phyloP scores from a whole-genome alignment of 2,329 filamentous ascomycete species.

The Aspergillus oerlinghausenensis region DNA sequence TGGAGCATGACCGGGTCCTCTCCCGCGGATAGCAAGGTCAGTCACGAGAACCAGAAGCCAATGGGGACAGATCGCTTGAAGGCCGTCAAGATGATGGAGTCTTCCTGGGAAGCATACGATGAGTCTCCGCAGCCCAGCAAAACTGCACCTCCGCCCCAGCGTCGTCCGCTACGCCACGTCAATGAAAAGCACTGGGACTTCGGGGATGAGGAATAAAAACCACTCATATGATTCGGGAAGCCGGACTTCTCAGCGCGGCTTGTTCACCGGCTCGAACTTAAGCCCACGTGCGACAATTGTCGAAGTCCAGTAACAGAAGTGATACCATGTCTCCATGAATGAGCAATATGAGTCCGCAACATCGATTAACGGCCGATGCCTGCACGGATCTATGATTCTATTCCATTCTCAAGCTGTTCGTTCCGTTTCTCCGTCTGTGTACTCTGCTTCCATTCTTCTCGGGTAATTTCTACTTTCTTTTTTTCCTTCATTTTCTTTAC shows the following conservation, averaged over 20 bases:
- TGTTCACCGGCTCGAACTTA: background rate
- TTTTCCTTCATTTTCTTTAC: background rate
- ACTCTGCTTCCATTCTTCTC: background rate
- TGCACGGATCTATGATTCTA: background rate
- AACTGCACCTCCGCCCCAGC: conserved; percentile 21
- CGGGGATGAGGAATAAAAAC: conserved; percentile 31
- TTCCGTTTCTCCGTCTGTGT: background rate
- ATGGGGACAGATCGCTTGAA: conserved; percentile 60
- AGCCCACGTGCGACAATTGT: background rate
- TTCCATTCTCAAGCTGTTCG: background rate
- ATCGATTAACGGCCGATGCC: background rate
- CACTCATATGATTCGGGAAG: background rate
- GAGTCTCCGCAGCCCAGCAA: conserved; percentile 30
- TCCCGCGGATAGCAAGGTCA: conserved; percentile 32
- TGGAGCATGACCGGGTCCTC: conserved; percentile 66
- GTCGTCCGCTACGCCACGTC: conserved; percentile 22
- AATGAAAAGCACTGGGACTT: conserved; percentile 41
- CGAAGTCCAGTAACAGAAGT: background rate
- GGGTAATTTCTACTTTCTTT: background rate
- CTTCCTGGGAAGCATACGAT: conserved; percentile 47
- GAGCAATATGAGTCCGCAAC: background rate
- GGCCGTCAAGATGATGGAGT: conserved; percentile 68
- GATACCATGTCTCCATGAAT: background rate
- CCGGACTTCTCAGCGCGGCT: background rate
- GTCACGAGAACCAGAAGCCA: conserved; percentile 39